Conservation (phyloP, 768 basidiomycete species). For the Hygrocybe coccinea region DNA sequence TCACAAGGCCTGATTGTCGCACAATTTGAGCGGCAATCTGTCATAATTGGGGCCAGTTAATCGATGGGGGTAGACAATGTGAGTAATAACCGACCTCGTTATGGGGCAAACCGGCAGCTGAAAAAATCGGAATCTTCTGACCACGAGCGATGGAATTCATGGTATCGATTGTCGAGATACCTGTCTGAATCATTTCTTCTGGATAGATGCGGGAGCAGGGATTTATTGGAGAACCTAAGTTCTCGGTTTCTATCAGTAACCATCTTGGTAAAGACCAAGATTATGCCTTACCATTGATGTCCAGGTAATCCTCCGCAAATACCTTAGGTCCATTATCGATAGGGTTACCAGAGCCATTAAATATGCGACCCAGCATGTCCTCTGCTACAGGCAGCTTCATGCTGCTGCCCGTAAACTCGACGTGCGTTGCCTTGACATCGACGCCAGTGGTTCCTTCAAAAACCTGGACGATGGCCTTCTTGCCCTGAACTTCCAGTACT, state of each 20-base stretch:
- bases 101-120: constrained; percentile 96
- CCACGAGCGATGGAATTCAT: constrained; percentile 99
- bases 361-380: constrained; percentile 98
- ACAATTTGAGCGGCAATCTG: constrained; percentile 99
- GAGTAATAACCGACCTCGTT: constrained; percentile 64
- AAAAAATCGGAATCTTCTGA: constrained; percentile 99
- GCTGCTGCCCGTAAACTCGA: constrained; percentile 95
- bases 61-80: background rate
- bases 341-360: constrained; percentile 97
- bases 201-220: constrained; percentile 98
- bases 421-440: constrained; percentile 95
- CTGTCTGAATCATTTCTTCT: constrained; percentile 99
- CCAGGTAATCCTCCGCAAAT: constrained; percentile 98
- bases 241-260: constrained; percentile 10
- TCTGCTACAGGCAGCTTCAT: constrained; percentile 99
- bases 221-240: constrained; percentile 91
- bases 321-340: constrained; percentile 99
- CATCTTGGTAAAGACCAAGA: background rate
- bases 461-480: constrained; percentile 98
- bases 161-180: constrained; percentile 95
- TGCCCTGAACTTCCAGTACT: constrained; percentile 95
- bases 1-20: constrained; percentile 96
- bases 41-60: constrained; percentile 6
- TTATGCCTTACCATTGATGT: constrained; percentile 82
- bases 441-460: constrained; percentile 98